A percentile compares a stretch with the other conserved stretches of the same genome.
These are phyloP conservation scores for Carallia brachiata DNA, from an alignment of 345 rosid species.

Conservation along the genomic window DNA sequence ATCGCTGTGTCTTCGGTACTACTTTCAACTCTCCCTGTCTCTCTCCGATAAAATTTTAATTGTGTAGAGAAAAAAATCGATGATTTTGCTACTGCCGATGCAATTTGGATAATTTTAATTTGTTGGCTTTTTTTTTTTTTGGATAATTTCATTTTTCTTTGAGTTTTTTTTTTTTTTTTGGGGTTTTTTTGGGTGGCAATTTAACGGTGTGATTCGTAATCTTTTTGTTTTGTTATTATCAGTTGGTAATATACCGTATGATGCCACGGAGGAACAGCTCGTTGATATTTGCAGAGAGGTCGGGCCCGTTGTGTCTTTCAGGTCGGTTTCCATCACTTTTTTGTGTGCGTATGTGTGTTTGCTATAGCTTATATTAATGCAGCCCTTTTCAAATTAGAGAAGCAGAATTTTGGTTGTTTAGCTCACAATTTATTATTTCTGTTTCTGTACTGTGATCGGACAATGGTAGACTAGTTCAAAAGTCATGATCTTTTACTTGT, in stretches of 20 bases:
- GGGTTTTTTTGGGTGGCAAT: not conserved
- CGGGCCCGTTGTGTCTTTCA: conserved; percentile 98
- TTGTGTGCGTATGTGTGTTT: too few species aligned
- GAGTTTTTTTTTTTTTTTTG: not conserved
- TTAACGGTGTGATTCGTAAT: not conserved
- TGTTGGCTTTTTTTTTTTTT: not conserved
- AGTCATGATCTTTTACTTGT: too few species aligned
- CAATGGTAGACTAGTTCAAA: too few species aligned
- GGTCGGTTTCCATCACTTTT: conserved; percentile 41
- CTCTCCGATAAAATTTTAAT: not conserved
- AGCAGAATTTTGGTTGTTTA: too few species aligned
- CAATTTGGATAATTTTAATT: not conserved
- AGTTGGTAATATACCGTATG: conserved; percentile 99
- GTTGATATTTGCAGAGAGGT: conserved; percentile 94
- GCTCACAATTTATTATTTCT: too few species aligned
- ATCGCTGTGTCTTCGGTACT: conserved; percentile 95
- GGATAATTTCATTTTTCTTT: not conserved
- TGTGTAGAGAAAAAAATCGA: not conserved
- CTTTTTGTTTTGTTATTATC: conserved; percentile 13
- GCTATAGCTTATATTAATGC: too few species aligned
- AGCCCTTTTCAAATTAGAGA: too few species aligned
- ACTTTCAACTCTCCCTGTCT: conserved; percentile 12
- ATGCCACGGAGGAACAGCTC: conserved; percentile 97
- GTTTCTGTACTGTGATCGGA: too few species aligned
- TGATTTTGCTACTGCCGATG: not conserved